Percentiles rank a stretch among this genome's conserved stretches.
These are phyloP conservation scores for Blastocladiella emersonii DNA, from an alignment of 371 early-diverging fungal genomes.

Conservation along the genomic window DNA sequence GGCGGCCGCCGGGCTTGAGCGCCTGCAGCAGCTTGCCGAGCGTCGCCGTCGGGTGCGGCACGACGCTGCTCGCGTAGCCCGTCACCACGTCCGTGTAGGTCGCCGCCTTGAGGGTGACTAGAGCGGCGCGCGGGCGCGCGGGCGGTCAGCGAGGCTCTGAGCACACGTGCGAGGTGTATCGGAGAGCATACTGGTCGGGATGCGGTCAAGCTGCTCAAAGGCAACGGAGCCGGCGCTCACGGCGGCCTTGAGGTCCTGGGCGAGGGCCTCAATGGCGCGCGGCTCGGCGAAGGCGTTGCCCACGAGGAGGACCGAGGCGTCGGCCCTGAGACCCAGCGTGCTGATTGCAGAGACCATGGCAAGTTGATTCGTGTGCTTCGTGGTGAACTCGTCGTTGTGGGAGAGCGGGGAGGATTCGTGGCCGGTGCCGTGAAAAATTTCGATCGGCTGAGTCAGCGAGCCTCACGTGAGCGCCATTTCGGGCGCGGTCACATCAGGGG, in stretches of 20 bases:
- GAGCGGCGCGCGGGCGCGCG: conserved; percentile 4
- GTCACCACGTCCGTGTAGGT: conserved; percentile 34
- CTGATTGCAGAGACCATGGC: no score
- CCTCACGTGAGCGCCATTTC: no score
- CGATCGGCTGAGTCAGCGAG: no score
- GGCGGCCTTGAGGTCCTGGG: conserved; percentile 20
- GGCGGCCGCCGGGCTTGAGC: conserved; percentile 36
- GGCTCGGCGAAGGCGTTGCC: conserved; percentile 35
- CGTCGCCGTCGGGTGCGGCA: conserved; percentile 30
- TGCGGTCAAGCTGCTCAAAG: conserved; percentile 57
- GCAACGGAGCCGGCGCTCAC: conserved; percentile 24
- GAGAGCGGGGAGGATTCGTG: no score
- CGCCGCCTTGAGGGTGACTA: conserved; percentile 12
- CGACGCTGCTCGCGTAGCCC: conserved; percentile 34
- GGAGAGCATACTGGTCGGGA: conserved; percentile 28
- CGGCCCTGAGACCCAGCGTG: no score
- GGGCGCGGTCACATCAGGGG: no score
- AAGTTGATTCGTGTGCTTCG: no score
- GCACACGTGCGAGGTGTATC: neutral
- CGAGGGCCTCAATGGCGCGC: conserved; percentile 20
- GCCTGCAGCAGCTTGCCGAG: conserved; percentile 32
- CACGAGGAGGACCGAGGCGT: conserved; percentile 27
- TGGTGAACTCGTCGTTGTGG: no score
- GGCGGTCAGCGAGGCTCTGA: no score
- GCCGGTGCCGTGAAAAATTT: no score